Conservation (phyloP, 148 eudicot species). For the Gaultheria prostrata region DNA sequence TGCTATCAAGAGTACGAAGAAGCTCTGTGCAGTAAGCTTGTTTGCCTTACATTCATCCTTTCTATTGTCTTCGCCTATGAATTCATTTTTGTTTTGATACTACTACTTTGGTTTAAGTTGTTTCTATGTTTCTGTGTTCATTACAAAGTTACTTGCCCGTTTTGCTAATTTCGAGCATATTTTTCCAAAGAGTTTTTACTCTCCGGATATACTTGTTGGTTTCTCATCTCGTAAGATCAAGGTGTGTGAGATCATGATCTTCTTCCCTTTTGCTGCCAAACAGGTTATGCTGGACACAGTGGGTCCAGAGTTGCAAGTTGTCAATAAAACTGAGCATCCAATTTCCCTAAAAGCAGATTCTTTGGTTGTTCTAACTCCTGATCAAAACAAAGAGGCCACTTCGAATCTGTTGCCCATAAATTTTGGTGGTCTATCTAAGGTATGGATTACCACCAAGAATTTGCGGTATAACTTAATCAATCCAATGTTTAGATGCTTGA, state of each 20-base stretch:
- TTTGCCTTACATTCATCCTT: constrained; percentile 12
- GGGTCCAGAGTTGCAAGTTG: constrained; percentile 69
- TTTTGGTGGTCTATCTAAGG: constrained; percentile 60
- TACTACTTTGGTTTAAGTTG: neutral
- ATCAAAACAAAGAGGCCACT: constrained; percentile 54
- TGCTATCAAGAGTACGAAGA: constrained; percentile 45
- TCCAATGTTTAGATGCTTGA: neutral
- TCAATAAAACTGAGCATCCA: constrained; percentile 46
- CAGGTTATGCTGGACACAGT: constrained; percentile 79
- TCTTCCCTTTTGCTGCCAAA: neutral
- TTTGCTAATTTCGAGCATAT: neutral
- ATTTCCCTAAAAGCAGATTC: constrained; percentile 56
- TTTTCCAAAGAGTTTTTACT: neutral
- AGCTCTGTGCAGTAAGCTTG: constrained; percentile 48
- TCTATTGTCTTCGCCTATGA: neutral
- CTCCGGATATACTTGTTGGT: neutral
- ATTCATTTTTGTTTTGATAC: neutral
- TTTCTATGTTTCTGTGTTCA: neutral
- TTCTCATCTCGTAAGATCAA: neutral
- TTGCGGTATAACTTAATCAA: neutral
- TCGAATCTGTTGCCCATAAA: constrained; percentile 60
- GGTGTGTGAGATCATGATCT: neutral
- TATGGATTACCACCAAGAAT: constrained; percentile 10
- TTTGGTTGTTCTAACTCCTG: constrained; percentile 50
- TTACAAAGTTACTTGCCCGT: neutral